Evolutionary conservation across 768 basidiomycete genomes (phyloP).

Genomic region (Pleurotus eryngii): DNA sequence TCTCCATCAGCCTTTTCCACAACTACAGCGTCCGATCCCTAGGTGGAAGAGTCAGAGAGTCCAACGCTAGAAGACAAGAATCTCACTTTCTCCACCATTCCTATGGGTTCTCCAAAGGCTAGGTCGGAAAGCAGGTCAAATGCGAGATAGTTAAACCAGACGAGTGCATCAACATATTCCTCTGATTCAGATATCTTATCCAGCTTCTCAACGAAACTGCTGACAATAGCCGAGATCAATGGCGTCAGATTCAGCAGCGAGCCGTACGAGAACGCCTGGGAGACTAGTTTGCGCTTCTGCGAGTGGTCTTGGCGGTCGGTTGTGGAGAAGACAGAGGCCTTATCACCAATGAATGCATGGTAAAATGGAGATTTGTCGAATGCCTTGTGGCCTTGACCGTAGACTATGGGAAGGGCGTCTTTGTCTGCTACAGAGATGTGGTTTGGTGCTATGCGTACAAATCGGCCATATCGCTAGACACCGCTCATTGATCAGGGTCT

Average conservation of each 20-base stretch:
- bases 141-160: conserved; percentile 30
- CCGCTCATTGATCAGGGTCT: not conserved
- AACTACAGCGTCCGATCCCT: conserved; percentile 22
- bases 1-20: conserved; percentile 14
- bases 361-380: conserved; percentile 29
- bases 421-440: conserved; percentile 28
- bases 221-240: conserved; percentile 15
- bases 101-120: conserved; percentile 28
- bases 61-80: not conserved
- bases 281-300: conserved; percentile 23
- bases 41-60: not conserved
- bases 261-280: conserved; percentile 24
- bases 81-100: conserved; percentile 23
- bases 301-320: conserved; percentile 25
- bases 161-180: conserved; percentile 19
- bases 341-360: conserved; percentile 23
- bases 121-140: conserved; percentile 29
- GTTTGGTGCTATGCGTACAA: conserved; percentile 28
- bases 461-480: conserved; percentile 21
- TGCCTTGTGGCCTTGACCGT: conserved; percentile 25
- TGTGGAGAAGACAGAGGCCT: conserved; percentile 27
- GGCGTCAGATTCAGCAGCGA: conserved; percentile 16
- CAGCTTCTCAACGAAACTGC: conserved; percentile 14
- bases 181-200: conserved; percentile 16
- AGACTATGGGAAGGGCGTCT: conserved; percentile 22